Percentiles rank a stretch among this genome's conserved stretches.
phyloP scores from a whole-genome alignment of 441 rosid genomes.

The Populus hybrid region DNA sequence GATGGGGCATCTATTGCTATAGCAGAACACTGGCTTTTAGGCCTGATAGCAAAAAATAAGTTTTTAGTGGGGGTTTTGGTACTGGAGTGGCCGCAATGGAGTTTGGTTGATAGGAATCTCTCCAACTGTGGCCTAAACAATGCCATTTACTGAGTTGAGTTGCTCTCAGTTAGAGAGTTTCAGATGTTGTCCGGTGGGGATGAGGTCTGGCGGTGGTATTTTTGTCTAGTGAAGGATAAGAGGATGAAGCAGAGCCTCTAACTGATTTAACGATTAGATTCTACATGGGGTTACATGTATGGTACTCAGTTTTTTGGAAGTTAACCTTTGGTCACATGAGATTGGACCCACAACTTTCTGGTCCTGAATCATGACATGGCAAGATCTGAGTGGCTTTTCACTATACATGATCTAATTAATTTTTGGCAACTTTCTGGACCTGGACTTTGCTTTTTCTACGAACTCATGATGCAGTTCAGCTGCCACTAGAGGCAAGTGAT shows the following conservation, averaged over 20 bases:
- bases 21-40: slow-evolving; percentile 57
- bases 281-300: neutral
- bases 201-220: slow-evolving; percentile 13
- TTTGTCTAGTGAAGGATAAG: slow-evolving; percentile 47
- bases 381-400: neutral
- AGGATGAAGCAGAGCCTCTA: slow-evolving; percentile 39
- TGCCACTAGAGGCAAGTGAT: too few relatives aligned
- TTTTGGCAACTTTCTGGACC: too few relatives aligned
- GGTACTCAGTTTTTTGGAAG: neutral
- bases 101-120: slow-evolving; percentile 42
- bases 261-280: slow-evolving; percentile 38
- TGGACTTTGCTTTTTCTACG: neutral
- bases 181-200: neutral
- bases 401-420: neutral
- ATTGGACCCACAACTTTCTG: neutral
- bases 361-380: neutral
- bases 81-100: slow-evolving; percentile 19
- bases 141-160: slow-evolving; percentile 52
- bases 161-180: slow-evolving; percentile 33
- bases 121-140: slow-evolving; percentile 52
- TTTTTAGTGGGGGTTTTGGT: slow-evolving; percentile 23
- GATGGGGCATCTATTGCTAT: slow-evolving; percentile 83
- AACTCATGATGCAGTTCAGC: too few relatives aligned
- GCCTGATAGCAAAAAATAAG: slow-evolving; percentile 9
- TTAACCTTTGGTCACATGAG: slow-evolving; percentile 2